Base-by-base conservation (phyloP, 495 filamentous ascomycete species). In the Aspergillus sclerotiicarbonarius region DNA sequence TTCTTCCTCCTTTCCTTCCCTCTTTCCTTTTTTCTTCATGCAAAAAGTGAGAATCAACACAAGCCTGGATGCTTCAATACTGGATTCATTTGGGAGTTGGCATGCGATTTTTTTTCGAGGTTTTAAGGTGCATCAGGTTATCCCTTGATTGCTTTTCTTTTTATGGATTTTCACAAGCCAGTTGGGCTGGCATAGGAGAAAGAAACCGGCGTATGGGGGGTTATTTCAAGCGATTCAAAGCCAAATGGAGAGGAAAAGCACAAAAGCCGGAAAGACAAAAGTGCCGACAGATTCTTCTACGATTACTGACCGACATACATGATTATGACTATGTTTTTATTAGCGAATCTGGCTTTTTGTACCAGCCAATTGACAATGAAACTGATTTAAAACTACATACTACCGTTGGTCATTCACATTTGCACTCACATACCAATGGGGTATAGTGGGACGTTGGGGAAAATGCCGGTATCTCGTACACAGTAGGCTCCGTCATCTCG, bases 21-120 rank as follows among this genome's bases (percentile, higher is more conserved):
- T n/a, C 37, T n/a, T 41, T n/a, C 37, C 37, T 37, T 29, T 37
- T 53, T 25, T 53, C 20, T 33, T 53, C 33, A 35, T 43, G 25
- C 51, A 53, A 66, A 66, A 62, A 62, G 59, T 45, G 57, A 48
- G 63, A 54, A 65, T 41, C 56, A 35, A 60, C 54, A 52, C 51
- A 55, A 57, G 30, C 51, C 48, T 50, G 47, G 51, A 53, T 44
- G 35, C 46, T 60, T 56, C 43, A 62, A 39, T 18, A 52, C 56
- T 50, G 62, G 51, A 20, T 7, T 46, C 18, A 51, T 54, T 52
- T 44, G 61, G 25, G 56, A 57, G 51, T 67, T 64, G 59, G 56
- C 33, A 29, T 47, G 57, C 37, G 33, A n/a, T 15, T 41, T 41
- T n/a, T n/a, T 15, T 10, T n/a, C n/a, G n/a, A 15, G 13, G 51